Evolutionary conservation across 768 basidiomycete species (phyloP).

Genomic region (Auricularia auricula-judae): DNA sequence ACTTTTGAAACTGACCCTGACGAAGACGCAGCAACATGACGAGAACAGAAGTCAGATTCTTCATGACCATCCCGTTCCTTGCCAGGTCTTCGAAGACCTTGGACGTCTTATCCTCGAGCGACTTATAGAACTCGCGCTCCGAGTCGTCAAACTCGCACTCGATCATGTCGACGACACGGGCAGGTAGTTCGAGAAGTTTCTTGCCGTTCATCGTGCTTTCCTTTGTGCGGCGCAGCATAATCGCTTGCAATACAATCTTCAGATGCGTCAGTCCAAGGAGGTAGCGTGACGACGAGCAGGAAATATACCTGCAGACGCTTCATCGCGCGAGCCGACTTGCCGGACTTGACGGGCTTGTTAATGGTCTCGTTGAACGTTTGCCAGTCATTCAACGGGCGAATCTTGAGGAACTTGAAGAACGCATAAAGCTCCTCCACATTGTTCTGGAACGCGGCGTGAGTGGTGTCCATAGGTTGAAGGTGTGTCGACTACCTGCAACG

Average conservation of each 20-base stretch:
- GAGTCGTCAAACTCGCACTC: constrained; percentile 66
- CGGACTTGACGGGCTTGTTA: constrained; percentile 65
- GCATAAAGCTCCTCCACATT: constrained; percentile 83
- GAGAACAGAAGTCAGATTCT: constrained; percentile 60
- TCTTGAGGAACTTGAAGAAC: constrained; percentile 76
- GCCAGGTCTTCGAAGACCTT: constrained; percentile 58
- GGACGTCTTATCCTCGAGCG: constrained; percentile 50
- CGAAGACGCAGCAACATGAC: constrained; percentile 70
- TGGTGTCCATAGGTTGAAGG: neutral
- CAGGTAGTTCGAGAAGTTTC: constrained; percentile 70
- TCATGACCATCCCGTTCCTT: constrained; percentile 34
- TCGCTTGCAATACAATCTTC: constrained; percentile 66
- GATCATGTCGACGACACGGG: constrained; percentile 56
- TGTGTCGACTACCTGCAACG: constrained; percentile 28
- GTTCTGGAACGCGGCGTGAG: constrained; percentile 53
- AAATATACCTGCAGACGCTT: constrained; percentile 63
- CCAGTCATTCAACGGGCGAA: constrained; percentile 75
- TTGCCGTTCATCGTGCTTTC: constrained; percentile 64
- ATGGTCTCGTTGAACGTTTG: constrained; percentile 70
- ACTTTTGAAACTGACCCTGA: constrained; percentile 49
- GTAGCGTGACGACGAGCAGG: neutral
- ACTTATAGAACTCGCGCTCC: constrained; percentile 71
- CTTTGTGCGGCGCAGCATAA: constrained; percentile 88
- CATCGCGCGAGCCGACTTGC: constrained; percentile 54
- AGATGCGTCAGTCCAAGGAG: neutral